phyloP scores from a whole-genome alignment of 441 rosid genomes.

The Euphorbia schlechtendalii region DNA sequence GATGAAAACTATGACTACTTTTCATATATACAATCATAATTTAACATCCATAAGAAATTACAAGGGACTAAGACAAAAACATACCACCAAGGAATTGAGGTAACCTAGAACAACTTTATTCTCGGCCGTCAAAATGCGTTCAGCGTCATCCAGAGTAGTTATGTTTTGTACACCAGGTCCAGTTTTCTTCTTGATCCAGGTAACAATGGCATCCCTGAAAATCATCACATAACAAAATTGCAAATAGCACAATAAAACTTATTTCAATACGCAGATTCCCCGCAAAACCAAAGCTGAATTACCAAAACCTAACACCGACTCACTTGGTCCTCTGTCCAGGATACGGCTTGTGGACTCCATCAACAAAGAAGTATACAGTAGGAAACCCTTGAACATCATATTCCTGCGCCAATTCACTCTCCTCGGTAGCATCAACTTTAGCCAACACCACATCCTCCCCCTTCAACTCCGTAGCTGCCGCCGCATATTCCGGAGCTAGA shows the following conservation, averaged over 20 bases:
- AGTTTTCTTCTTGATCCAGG: constrained; percentile 96
- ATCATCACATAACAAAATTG: constrained; percentile 8
- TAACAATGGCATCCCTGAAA: constrained; percentile 80
- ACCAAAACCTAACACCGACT: too few relatives aligned
- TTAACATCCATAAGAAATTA: neutral
- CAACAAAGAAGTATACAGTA: constrained; percentile 64
- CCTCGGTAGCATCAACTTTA: constrained; percentile 91
- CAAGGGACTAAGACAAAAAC: constrained; percentile 9
- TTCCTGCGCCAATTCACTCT: constrained; percentile 70
- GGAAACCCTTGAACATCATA: constrained; percentile 88
- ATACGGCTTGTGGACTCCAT: constrained; percentile 80
- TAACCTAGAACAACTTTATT: constrained; percentile 75
- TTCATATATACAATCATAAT: neutral
- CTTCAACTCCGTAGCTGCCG: constrained; percentile 86
- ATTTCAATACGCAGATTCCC: neutral
- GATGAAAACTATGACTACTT: neutral
- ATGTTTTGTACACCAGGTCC: constrained; percentile 78
- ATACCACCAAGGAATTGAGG: constrained; percentile 77
- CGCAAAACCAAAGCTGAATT: neutral
- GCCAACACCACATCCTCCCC: constrained; percentile 58
- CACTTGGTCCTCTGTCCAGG: constrained; percentile 80
- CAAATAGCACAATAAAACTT: neutral
- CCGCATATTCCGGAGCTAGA: constrained; percentile 96
- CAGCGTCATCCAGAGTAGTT: constrained; percentile 80
- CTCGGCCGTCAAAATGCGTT: constrained; percentile 66